phyloP scores from a whole-genome alignment of 495 filamentous ascomycete genomes.

The Daldinia grandis region DNA sequence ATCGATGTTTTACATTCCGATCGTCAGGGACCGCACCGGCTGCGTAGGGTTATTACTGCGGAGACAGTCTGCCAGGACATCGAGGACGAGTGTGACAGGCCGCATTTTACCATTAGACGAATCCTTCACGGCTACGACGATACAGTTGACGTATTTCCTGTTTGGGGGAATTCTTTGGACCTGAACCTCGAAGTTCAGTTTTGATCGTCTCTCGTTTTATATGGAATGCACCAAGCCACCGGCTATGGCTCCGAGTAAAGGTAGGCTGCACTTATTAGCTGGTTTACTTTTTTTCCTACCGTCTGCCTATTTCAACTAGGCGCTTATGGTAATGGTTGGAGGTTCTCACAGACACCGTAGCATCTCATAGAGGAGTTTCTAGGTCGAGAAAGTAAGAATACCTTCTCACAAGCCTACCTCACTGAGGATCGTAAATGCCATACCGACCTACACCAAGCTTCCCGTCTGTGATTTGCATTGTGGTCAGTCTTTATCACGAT shows the following conservation, averaged over 20 bases:
- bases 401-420: conserved; percentile 37
- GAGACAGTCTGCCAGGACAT: conserved; percentile 22
- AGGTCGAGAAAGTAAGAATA: conserved; percentile 38
- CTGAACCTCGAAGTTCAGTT: conserved; percentile 22
- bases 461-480: conserved; percentile 33
- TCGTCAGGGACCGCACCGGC: conserved; percentile 7
- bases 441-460: conserved; percentile 20
- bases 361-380: conserved; percentile 43
- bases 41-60: conserved; percentile 15
- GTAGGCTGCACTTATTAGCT: conserved; percentile 37
- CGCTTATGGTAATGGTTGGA: conserved; percentile 31
- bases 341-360: conserved; percentile 31
- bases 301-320: conserved; percentile 21
- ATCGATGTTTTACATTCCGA: neutral
- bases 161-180: conserved; percentile 32
- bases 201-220: conserved; percentile 37
- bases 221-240: conserved; percentile 27
- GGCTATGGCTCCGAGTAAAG: conserved; percentile 24
- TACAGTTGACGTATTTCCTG: conserved; percentile 28
- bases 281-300: conserved; percentile 25
- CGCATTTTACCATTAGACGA: conserved; percentile 22
- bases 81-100: conserved; percentile 14
- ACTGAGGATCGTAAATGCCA: conserved; percentile 29
- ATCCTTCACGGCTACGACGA: conserved; percentile 11
- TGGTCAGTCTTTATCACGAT: conserved; percentile 13